Base-by-base conservation (phyloP, 164 flowering plant species). In the Euptelea pleiosperma region DNA sequence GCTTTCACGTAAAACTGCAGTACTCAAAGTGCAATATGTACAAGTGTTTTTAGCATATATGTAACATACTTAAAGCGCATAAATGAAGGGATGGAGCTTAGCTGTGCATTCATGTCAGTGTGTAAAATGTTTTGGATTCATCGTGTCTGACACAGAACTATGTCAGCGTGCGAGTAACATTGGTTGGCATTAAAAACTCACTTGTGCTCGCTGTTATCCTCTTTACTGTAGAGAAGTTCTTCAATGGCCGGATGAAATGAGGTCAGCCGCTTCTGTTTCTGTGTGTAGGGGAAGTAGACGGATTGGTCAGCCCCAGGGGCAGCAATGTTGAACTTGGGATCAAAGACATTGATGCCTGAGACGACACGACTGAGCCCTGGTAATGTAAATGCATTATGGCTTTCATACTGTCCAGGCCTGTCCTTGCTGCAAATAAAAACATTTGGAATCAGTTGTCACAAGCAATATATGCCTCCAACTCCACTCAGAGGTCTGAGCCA, bases 301-400 rank as follows among this genome's bases (percentile, higher is more conserved):
- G 95, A 76, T 62, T 86, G 87, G 31, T 94, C 99, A 3, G 97
- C 99, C 2, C 99, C 97, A 6, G 99, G 99, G 22, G 99, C 72
- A 39, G 86, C 97, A 43, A 91, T 89, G 76, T 94, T 91, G 81
- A 94, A 88, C 66, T 91, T 94, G 25, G 97, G 96, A 68, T 91
- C 89, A 44, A 88, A 94, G 6, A 89, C 92, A 63, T 79, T 81
- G 68, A 94, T 86, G 59, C 99, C 99, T 14, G 96, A 88, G 36
- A 76, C 89, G 7, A 88, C 88, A 29, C 99, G 78, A 49, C 68
- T 76, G 1, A 94, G 85, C 52, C 99, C 96, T 4, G 99, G 99
- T 72, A 91, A 73, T 7, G 97, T 91, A 59, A 82, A 94, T 51
- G 91, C 81, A 6, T 46, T 30, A 49, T 94, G 97, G 70, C 84